phyloP scores from a whole-genome alignment of 163 green algal genomes.

The Smithsoniella earleae region DNA sequence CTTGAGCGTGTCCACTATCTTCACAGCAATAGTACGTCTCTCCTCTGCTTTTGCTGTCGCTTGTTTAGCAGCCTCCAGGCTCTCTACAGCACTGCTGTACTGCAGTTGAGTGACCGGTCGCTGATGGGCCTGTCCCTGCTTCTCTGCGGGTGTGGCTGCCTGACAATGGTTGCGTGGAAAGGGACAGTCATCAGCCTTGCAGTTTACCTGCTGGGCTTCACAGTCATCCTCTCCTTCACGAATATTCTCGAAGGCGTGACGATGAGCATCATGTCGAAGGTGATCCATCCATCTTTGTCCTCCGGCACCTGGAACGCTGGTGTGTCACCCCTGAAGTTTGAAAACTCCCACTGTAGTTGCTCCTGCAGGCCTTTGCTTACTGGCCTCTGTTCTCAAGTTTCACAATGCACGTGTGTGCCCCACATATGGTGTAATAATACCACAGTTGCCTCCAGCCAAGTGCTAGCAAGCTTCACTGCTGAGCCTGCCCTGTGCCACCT shows the following conservation, averaged over 20 bases:
- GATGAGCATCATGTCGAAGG: slow-evolving; percentile 43
- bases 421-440: too few relatives aligned
- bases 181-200: background rate
- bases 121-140: slow-evolving; percentile 18
- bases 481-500: background rate
- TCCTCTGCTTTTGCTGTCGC: background rate
- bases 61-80: too few relatives aligned
- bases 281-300: slow-evolving; percentile 39
- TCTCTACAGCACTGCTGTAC: too few relatives aligned
- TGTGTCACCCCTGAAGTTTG: background rate
- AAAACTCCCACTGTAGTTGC: background rate
- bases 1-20: slow-evolving; percentile 31
- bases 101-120: slow-evolving; percentile 13
- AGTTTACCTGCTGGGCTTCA: slow-evolving; percentile 9
- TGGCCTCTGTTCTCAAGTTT: too few relatives aligned
- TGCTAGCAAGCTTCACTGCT: background rate
- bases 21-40: background rate
- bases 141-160: background rate
- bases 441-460: too few relatives aligned
- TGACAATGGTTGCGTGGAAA: background rate
- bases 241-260: slow-evolving; percentile 38
- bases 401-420: too few relatives aligned
- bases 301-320: slow-evolving; percentile 41
- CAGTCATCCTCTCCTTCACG: slow-evolving; percentile 26
- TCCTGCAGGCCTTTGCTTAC: too few relatives aligned